These are phyloP conservation scores for Starmerella bacillaris DNA, from an alignment of 805 yeast species.

Conservation along the genomic window DNA sequence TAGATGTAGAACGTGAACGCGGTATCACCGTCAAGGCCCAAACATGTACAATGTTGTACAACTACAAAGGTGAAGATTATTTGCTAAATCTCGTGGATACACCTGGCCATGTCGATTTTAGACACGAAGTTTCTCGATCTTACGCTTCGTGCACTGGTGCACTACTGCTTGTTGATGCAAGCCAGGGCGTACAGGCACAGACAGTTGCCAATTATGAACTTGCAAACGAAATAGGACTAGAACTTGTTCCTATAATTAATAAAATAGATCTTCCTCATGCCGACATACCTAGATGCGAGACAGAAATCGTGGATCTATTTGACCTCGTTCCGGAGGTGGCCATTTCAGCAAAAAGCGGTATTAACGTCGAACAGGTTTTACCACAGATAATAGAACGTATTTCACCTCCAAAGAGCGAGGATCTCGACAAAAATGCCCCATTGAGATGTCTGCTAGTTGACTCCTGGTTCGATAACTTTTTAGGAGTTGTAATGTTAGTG, in stretches of 20 bases:
- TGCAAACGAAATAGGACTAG: constrained; percentile 70
- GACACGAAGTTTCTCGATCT: constrained; percentile 83
- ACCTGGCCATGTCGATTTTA: constrained; percentile 94
- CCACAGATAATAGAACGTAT: constrained; percentile 68
- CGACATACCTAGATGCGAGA: constrained; percentile 59
- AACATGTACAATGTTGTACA: constrained; percentile 83
- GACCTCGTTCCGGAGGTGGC: constrained; percentile 51
- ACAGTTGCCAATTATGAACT: constrained; percentile 93
- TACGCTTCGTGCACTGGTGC: constrained; percentile 97
- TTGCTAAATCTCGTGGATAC: constrained; percentile 84
- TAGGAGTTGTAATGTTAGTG: constrained; percentile 76
- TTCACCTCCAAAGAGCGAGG: constrained; percentile 56
- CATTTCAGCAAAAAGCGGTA: constrained; percentile 84
- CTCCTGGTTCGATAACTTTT: constrained; percentile 88
- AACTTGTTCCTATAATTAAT: constrained; percentile 74
- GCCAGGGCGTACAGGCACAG: constrained; percentile 94
- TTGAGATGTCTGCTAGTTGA: constrained; percentile 72
- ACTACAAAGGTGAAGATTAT: constrained; percentile 50
- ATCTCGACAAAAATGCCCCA: constrained; percentile 25
- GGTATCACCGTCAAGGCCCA: constrained; percentile 97
- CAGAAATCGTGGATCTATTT: constrained; percentile 70
- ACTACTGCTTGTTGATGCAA: constrained; percentile 71
- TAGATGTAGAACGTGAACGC: constrained; percentile 89
- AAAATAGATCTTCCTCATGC: constrained; percentile 83
- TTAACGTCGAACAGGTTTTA: constrained; percentile 56